A percentile compares a stretch with the other conserved stretches of the same genome.
Evolutionary conservation across 371 early-diverging fungal genomes (phyloP).

Genomic region (Mucor racemosus): DNA sequence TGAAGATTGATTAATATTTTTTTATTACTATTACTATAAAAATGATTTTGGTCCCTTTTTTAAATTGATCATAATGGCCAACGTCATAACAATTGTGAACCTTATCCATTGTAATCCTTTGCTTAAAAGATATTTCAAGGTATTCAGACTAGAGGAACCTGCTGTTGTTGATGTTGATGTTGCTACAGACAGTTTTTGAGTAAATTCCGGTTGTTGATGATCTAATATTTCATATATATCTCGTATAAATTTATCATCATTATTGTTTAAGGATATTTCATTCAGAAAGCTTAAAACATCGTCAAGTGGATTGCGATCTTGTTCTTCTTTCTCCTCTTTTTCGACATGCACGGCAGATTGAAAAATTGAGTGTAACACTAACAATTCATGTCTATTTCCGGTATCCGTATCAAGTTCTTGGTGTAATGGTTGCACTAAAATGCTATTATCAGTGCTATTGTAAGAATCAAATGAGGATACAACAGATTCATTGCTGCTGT

Average conservation of each 20-base stretch:
- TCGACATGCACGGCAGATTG: background rate
- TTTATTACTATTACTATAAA: background rate
- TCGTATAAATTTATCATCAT: conserved; percentile 21
- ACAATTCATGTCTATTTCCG: conserved; percentile 11
- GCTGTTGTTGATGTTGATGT: no score
- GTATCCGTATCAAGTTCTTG: background rate
- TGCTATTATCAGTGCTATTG: background rate
- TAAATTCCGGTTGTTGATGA: background rate
- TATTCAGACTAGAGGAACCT: background rate
- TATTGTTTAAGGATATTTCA: conserved; percentile 8
- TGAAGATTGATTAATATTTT: no score
- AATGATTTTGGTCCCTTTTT: conserved; percentile 7
- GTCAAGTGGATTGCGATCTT: conserved; percentile 25
- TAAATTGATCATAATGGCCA: conserved; percentile 22
- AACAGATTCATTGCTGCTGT: background rate
- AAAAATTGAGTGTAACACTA: conserved; percentile 16
- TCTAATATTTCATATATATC: conserved; percentile 10
- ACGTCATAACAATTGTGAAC: conserved; percentile 19
- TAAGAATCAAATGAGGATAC: background rate
- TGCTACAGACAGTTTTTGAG: background rate
- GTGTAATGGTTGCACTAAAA: background rate
- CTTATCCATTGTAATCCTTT: conserved; percentile 17
- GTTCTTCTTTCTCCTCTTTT: background rate
- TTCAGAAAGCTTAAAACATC: conserved; percentile 25
- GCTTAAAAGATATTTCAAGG: background rate